These are phyloP conservation scores for Pleodorina starrii DNA, from an alignment of 139 green algal species.

Conservation along the genomic window DNA sequence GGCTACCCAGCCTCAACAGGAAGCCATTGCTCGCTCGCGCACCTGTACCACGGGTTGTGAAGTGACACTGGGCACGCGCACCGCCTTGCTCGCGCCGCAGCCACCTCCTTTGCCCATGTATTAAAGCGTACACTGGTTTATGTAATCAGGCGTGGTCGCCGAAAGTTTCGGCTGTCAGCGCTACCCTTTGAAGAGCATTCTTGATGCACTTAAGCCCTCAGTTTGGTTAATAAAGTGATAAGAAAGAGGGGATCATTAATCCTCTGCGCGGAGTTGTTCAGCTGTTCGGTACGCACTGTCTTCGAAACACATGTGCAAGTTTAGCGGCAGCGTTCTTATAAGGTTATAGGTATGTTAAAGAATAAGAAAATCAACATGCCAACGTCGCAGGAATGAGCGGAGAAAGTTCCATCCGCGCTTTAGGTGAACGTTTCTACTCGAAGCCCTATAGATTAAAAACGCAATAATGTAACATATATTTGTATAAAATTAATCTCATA, in stretches of 20 bases:
- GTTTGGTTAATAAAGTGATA: no score
- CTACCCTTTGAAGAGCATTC: no score
- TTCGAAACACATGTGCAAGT: not conserved
- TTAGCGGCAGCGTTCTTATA: not conserved
- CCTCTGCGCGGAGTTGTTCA: no score
- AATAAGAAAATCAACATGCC: not conserved
- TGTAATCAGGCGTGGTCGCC: no score
- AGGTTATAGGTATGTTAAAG: not conserved
- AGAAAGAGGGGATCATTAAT: no score
- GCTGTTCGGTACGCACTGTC: not conserved
- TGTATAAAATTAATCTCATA: not conserved
- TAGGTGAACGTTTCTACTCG: no score
- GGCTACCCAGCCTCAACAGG: no score
- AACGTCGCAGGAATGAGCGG: no score
- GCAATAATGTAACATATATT: not conserved
- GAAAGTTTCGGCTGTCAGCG: no score
- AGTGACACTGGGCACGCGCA: not conserved
- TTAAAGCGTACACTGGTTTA: not conserved
- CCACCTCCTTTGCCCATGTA: conserved; percentile 9
- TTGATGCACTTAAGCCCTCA: no score
- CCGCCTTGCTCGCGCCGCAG: conserved; percentile 25
- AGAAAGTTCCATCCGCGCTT: no score
- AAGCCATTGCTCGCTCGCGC: not conserved
- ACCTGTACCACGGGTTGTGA: not conserved
- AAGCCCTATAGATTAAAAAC: no score